Conservation (phyloP, 805 yeast species). For the Huiozyma sinensis region DNA sequence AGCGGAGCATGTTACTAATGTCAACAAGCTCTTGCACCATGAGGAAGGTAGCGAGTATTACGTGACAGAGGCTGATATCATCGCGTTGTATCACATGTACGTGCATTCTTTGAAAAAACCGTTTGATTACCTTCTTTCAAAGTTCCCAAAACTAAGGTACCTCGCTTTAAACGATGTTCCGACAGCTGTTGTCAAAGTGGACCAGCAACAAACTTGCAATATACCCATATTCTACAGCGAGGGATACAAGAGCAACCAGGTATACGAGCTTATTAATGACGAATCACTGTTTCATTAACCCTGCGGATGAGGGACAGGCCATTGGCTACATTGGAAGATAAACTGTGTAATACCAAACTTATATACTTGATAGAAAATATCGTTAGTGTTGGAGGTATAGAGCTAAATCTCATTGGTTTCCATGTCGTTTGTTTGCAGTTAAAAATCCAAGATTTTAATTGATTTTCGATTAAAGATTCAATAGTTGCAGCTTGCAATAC, state of each 20-base stretch:
- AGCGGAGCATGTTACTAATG: constrained; percentile 15
- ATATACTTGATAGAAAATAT: too few species aligned
- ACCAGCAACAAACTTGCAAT: constrained; percentile 20
- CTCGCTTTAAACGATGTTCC: constrained; percentile 29
- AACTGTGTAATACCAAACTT: too few species aligned
- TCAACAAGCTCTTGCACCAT: constrained; percentile 16
- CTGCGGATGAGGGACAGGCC: too few species aligned
- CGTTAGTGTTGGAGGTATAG: too few species aligned
- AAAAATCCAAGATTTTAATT: background rate
- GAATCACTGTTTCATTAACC: constrained; percentile 19
- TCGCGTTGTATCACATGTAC: constrained; percentile 24
- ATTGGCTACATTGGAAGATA: too few species aligned
- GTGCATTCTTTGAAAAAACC: constrained; percentile 28
- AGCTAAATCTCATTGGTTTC: background rate
- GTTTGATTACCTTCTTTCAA: constrained; percentile 22
- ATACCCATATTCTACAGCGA: constrained; percentile 19
- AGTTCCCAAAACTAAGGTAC: constrained; percentile 23
- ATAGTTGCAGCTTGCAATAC: too few species aligned
- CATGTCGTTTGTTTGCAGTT: too few species aligned
- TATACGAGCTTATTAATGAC: constrained; percentile 21
- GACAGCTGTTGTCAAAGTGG: constrained; percentile 19
- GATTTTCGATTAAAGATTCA: too few species aligned
- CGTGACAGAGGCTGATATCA: constrained; percentile 18
- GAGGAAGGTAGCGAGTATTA: constrained; percentile 6
- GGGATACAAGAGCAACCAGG: constrained; percentile 22